Evolutionary conservation across 108 stramenopile species (phyloP).

Genomic region (Mediolabrus comicus): DNA sequence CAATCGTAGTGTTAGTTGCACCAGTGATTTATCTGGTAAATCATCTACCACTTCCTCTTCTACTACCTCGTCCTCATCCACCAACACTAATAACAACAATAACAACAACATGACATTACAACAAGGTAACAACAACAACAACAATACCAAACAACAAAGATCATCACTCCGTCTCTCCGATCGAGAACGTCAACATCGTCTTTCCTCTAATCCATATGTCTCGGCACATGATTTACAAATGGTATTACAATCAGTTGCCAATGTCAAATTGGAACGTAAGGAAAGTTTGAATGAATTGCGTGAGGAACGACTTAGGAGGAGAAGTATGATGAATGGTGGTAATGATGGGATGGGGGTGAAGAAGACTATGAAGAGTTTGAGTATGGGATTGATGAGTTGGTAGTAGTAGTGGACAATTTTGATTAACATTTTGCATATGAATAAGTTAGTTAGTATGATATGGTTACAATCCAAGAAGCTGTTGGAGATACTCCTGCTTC

Average conservation of each 20-base stretch:
- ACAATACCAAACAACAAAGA: background rate
- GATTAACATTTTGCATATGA: no score
- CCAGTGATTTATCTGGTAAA: no score
- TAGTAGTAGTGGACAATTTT: no score
- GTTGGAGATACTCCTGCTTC: no score
- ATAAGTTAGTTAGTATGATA: no score
- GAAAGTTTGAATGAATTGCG: slow-evolving; percentile 6
- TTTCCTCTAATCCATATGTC: slow-evolving; percentile 1
- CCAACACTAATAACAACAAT: background rate
- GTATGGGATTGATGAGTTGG: no score
- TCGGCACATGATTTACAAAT: slow-evolving; percentile 1
- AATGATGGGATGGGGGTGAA: background rate
- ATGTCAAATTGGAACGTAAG: background rate
- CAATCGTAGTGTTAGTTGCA: no score
- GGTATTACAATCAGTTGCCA: background rate
- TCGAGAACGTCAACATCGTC: slow-evolving; percentile 11
- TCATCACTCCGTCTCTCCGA: slow-evolving; percentile 13
- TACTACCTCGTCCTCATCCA: no score
- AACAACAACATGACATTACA: background rate
- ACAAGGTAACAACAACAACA: background rate
- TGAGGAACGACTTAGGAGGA: slow-evolving; percentile 1
- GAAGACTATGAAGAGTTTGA: no score
- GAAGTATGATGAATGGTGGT: background rate
- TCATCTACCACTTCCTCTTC: no score
- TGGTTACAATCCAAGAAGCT: no score